Percentiles rank a stretch among this genome's conserved stretches.
These are phyloP conservation scores for Plasmodium ovale DNA, from an alignment of 169 alveolate genomes.

Conservation along the genomic window DNA sequence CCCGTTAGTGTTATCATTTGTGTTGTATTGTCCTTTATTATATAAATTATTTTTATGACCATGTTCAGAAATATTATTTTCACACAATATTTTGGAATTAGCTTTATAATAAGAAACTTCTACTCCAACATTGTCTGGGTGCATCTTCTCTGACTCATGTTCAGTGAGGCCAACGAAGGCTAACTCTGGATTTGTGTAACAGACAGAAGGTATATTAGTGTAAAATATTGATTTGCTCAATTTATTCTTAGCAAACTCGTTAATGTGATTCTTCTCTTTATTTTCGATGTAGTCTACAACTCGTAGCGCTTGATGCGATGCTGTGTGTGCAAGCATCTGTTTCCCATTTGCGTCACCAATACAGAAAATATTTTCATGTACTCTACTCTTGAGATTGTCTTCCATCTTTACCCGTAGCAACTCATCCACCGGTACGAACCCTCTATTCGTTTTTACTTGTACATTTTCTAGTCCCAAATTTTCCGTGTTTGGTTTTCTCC, in stretches of 20 bases:
- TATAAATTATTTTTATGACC: slow-evolving; percentile 37
- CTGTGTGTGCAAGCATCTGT: slow-evolving; percentile 83
- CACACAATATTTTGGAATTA: slow-evolving; percentile 81
- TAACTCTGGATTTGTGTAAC: slow-evolving; percentile 82
- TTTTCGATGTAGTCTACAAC: slow-evolving; percentile 94
- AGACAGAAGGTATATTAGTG: slow-evolving; percentile 80
- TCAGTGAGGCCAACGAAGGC: slow-evolving; percentile 82
- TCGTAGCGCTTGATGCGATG: slow-evolving; percentile 84
- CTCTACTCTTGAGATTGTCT: slow-evolving; percentile 15
- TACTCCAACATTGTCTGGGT: slow-evolving; percentile 72
- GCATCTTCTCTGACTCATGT: slow-evolving; percentile 70
- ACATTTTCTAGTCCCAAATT: slow-evolving; percentile 74
- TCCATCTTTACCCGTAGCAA: slow-evolving; percentile 71
- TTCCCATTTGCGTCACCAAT: slow-evolving; percentile 83
- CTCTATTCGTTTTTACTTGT: slow-evolving; percentile 70
- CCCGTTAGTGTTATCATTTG: slow-evolving; percentile 77
- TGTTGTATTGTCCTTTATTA: slow-evolving; percentile 47
- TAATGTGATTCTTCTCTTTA: slow-evolving; percentile 79
- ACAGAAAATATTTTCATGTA: slow-evolving; percentile 76
- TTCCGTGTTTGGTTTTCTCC: slow-evolving; percentile 85
- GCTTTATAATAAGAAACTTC: slow-evolving; percentile 59
- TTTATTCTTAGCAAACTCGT: neutral
- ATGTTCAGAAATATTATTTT: slow-evolving; percentile 39
- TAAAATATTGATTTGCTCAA: slow-evolving; percentile 55
- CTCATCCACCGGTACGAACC: slow-evolving; percentile 78